Evolutionary conservation across 192 early-diverging fungal genomes (phyloP).

Genomic region (Coemansia sp.): DNA sequence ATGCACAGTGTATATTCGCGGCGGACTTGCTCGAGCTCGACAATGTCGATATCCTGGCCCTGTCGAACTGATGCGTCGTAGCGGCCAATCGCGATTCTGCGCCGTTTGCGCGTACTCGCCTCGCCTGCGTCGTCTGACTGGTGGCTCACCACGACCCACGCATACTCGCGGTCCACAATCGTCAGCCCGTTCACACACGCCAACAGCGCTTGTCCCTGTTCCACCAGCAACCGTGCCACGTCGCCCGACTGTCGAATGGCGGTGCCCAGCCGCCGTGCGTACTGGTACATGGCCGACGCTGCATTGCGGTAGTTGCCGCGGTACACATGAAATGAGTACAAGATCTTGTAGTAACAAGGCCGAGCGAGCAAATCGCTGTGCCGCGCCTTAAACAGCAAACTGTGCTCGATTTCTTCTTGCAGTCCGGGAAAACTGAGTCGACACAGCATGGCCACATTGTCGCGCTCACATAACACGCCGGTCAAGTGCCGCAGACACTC

Average conservation of each 20-base stretch:
- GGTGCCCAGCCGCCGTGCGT: constrained; percentile 33
- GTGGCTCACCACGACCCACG: constrained; percentile 48
- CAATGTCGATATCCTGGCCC: constrained; percentile 39
- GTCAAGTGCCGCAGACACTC: constrained; percentile 53
- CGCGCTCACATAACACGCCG: constrained; percentile 50
- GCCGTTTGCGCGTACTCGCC: constrained; percentile 27
- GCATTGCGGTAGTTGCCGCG: constrained; percentile 57
- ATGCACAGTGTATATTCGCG: constrained; percentile 47
- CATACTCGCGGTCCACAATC: constrained; percentile 44
- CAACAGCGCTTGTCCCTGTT: constrained; percentile 45
- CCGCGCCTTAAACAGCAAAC: constrained; percentile 53
- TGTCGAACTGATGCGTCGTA: constrained; percentile 22
- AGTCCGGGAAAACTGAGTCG: constrained; percentile 41
- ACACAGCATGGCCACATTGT: constrained; percentile 38
- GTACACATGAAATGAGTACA: constrained; percentile 55
- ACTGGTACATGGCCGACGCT: constrained; percentile 57
- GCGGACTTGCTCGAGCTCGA: constrained; percentile 45
- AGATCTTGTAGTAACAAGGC: constrained; percentile 52
- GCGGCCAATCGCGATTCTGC: constrained; percentile 32
- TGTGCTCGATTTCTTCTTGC: constrained; percentile 52
- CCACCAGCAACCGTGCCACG: constrained; percentile 18
- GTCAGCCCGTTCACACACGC: constrained; percentile 42
- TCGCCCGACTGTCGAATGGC: constrained; percentile 22
- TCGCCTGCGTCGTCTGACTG: neutral
- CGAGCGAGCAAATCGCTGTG: constrained; percentile 35